Evolutionary conservation across 176 grass and related monocot genomes (phyloP).

Genomic region (Musa beccarii): DNA sequence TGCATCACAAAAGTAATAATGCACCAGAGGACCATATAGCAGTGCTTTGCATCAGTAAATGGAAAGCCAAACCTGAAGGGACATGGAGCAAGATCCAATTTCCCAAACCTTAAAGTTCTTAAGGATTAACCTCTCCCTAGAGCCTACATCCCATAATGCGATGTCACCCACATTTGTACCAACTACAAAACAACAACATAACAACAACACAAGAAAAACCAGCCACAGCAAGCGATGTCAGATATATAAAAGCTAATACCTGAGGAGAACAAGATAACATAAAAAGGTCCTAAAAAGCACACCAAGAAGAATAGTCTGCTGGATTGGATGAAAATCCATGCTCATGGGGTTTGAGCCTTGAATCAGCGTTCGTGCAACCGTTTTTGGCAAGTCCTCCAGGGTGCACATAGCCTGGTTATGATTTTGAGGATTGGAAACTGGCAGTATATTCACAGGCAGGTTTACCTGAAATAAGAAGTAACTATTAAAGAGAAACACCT

Average conservation of each 20-base stretch:
- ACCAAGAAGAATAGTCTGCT: slow-evolving; percentile 97
- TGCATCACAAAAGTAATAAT: neutral
- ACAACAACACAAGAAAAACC: neutral
- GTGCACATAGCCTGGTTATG: slow-evolving; percentile 52
- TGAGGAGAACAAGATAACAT: slow-evolving; percentile 10
- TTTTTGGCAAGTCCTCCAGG: slow-evolving; percentile 88
- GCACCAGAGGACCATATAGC: slow-evolving; percentile 1
- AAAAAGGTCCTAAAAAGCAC: slow-evolving; percentile 4
- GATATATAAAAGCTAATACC: neutral
- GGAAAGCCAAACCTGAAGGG: slow-evolving; percentile 63
- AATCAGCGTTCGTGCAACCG: slow-evolving; percentile 49
- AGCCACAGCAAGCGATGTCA: neutral
- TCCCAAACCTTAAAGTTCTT: slow-evolving; percentile 99
- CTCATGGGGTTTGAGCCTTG: slow-evolving; percentile 92
- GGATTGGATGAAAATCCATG: slow-evolving; percentile 98
- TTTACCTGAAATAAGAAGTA: slow-evolving; percentile 51
- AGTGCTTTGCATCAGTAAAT: neutral
- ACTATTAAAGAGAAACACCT: slow-evolving; percentile 16
- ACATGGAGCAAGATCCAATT: slow-evolving; percentile 59
- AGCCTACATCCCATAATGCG: slow-evolving; percentile 97
- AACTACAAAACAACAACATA: slow-evolving; percentile 39
- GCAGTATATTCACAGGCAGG: slow-evolving; percentile 77
- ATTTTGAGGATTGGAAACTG: slow-evolving; percentile 67
- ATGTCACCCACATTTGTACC: slow-evolving; percentile 98
- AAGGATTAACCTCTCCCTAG: slow-evolving; percentile 60